phyloP scores from a whole-genome alignment of 495 filamentous ascomycete genomes.

The Penicillium taxi region DNA sequence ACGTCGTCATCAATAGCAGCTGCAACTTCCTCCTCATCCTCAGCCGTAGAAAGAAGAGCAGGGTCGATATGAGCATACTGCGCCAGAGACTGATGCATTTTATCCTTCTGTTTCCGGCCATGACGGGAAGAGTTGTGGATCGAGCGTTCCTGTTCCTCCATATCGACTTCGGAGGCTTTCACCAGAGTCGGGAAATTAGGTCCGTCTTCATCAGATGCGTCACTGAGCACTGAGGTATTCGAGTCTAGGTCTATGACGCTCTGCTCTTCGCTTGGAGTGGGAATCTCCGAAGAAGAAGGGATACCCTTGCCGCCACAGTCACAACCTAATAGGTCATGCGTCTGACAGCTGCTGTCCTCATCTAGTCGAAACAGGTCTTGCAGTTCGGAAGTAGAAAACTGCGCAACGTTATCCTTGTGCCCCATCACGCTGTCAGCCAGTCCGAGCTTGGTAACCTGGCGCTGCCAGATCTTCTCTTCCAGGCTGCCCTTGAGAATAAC shows the following conservation, averaged over 20 bases:
- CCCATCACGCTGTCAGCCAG: conserved; percentile 62
- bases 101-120: conserved; percentile 26
- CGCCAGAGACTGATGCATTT: conserved; percentile 54
- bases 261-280: conserved; percentile 12
- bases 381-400: conserved; percentile 63
- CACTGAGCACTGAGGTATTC: conserved; percentile 17
- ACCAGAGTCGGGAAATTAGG: conserved; percentile 36
- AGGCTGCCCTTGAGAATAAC: conserved; percentile 64
- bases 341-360: conserved; percentile 47
- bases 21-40: conserved; percentile 24
- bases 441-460: conserved; percentile 70
- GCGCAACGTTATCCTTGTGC: conserved; percentile 46
- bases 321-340: conserved; percentile 66
- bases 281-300: conserved; percentile 5
- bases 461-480: conserved; percentile 79
- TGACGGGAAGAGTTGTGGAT: conserved; percentile 29
- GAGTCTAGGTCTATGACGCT: no score
- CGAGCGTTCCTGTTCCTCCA: conserved; percentile 50
- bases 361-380: conserved; percentile 66
- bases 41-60: conserved; percentile 21
- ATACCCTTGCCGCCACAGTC: conserved; percentile 53
- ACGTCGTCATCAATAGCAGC: conserved; percentile 52
- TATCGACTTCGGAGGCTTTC: conserved; percentile 53
- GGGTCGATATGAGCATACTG: conserved; percentile 62
- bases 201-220: conserved; percentile 26